Evolutionary conservation across 306 rosid genomes (phyloP).

Genomic region (Mimosa bimucronata): DNA sequence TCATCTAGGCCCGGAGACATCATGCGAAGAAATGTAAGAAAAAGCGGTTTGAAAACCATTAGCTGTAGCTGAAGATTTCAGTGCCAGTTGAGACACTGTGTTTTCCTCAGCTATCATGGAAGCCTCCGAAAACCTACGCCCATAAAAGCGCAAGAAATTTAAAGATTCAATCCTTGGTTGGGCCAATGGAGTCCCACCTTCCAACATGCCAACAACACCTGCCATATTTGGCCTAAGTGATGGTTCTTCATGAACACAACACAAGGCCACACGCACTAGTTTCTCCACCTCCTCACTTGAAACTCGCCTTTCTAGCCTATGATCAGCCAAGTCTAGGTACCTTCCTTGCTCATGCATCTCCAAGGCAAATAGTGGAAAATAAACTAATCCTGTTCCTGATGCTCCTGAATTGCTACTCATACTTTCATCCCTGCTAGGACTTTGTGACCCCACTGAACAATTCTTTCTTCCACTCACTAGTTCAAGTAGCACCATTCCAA

Average conservation of each 20-base stretch:
- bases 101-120: slow-evolving; percentile 62
- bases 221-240: slow-evolving; percentile 78
- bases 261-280: slow-evolving; percentile 71
- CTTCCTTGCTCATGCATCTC: slow-evolving; percentile 86
- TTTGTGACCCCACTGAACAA: slow-evolving; percentile 57
- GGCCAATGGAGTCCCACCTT: slow-evolving; percentile 67
- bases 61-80: slow-evolving; percentile 39
- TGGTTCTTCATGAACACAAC: slow-evolving; percentile 93
- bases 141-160: slow-evolving; percentile 82
- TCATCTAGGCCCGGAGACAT: slow-evolving; percentile 92
- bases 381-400: slow-evolving; percentile 57
- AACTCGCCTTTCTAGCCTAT: slow-evolving; percentile 72
- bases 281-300: slow-evolving; percentile 69
- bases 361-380: slow-evolving; percentile 79
- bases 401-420: slow-evolving; percentile 55
- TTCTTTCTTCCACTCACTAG: slow-evolving; percentile 84
- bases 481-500: slow-evolving; percentile 92
- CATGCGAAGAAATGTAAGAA: slow-evolving; percentile 80
- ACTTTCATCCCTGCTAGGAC: slow-evolving; percentile 65
- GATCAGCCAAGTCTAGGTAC: slow-evolving; percentile 80
- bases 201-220: slow-evolving; percentile 77
- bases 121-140: slow-evolving; percentile 77
- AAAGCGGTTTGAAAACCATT: slow-evolving; percentile 43
- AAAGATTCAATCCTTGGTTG: slow-evolving; percentile 74
- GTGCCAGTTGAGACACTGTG: slow-evolving; percentile 35